These are phyloP conservation scores for Noccaea caerulescens DNA, from an alignment of 345 rosid genomes.

Conservation along the genomic window DNA sequence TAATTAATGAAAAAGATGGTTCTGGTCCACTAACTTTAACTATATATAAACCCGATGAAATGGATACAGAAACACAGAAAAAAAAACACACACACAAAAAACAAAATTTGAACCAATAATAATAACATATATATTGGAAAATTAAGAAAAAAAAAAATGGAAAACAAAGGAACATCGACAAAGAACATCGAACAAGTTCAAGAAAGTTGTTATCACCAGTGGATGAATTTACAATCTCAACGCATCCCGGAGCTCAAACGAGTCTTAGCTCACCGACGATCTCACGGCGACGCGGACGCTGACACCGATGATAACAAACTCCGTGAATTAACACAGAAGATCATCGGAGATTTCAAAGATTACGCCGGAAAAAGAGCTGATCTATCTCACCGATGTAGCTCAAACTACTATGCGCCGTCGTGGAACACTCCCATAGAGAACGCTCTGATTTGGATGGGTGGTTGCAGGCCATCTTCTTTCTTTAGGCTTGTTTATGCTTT, in stretches of 20 bases:
- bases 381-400: conserved; percentile 32
- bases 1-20: neutral
- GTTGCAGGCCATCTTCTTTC: conserved; percentile 56
- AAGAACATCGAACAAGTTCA: conserved; percentile 40
- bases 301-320: conserved; percentile 18
- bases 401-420: conserved; percentile 45
- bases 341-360: conserved; percentile 34
- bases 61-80: conserved; percentile 12
- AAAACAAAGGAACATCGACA: neutral
- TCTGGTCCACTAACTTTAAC: conserved; percentile 5
- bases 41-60: conserved; percentile 30
- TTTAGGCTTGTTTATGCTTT: conserved; percentile 49
- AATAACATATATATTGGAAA: neutral
- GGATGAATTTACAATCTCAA: conserved; percentile 39
- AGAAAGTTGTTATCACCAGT: conserved; percentile 24
- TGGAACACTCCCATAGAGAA: conserved; percentile 56
- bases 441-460: conserved; percentile 55
- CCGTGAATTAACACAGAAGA: conserved; percentile 24
- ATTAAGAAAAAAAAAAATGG: neutral
- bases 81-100: neutral
- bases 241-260: conserved; percentile 32
- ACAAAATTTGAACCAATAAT: neutral
- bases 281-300: neutral
- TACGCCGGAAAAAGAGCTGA: conserved; percentile 33
- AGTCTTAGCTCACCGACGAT: conserved; percentile 18